A percentile compares a stretch with the other conserved stretches of the same genome.
Evolutionary conservation across 2,329 filamentous ascomycete genomes (phyloP).

Genomic region (Eurotiales sp.): DNA sequence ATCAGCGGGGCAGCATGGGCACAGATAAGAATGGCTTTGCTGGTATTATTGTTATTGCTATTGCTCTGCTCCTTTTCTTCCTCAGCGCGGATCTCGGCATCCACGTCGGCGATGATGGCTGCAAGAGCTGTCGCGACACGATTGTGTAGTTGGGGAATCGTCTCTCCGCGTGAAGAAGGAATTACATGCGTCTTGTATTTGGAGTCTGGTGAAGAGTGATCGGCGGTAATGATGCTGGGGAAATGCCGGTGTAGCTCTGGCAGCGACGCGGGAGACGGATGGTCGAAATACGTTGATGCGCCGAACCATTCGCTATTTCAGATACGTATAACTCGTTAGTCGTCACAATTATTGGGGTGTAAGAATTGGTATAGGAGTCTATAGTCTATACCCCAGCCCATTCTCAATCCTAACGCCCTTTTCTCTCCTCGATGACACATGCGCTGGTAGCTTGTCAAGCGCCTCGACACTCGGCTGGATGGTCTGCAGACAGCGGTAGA

Average conservation of each 20-base stretch:
- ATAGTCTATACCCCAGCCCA: conserved; percentile 48
- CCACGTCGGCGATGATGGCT: conserved; percentile 68
- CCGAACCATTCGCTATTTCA: conserved; percentile 81
- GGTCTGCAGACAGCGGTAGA: conserved; percentile 84
- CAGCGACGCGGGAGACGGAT: conserved; percentile 70
- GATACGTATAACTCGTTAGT: too few relatives aligned
- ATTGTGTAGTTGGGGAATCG: conserved; percentile 73
- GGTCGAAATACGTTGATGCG: conserved; percentile 70
- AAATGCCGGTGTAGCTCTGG: conserved; percentile 64
- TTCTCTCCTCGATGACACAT: conserved; percentile 24
- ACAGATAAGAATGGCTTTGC: conserved; percentile 68
- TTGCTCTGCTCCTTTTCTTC: conserved; percentile 30
- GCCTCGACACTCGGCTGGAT: conserved; percentile 60
- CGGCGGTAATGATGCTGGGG: conserved; percentile 45
- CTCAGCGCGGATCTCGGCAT: conserved; percentile 48
- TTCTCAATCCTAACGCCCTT: conserved; percentile 47
- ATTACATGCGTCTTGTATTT: conserved; percentile 60
- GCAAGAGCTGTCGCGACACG: conserved; percentile 68
- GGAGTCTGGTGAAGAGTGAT: conserved; percentile 32
- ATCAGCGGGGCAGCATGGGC: conserved; percentile 90
- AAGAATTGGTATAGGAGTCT: too few relatives aligned
- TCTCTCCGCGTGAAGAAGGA: conserved; percentile 73
- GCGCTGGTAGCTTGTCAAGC: conserved; percentile 21
- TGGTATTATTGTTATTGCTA: conserved; percentile 42
- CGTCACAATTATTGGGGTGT: too few relatives aligned